phyloP scores from a whole-genome alignment of 257 asterid species.

The Capsicum baccatum region DNA sequence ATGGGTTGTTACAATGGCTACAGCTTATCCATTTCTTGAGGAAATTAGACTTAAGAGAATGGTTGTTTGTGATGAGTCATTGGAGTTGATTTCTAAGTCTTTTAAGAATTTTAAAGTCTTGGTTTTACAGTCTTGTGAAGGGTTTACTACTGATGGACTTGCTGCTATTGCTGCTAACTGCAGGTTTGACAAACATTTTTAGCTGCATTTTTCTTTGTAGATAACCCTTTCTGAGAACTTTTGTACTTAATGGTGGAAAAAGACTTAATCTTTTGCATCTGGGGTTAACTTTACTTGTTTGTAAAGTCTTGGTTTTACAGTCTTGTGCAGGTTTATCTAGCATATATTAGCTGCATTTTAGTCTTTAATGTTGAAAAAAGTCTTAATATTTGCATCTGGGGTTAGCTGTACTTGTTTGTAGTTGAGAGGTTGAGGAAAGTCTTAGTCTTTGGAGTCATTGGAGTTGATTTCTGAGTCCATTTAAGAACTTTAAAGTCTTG shows the following conservation, averaged over 20 bases:
- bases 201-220: background rate
- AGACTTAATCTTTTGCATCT: background rate
- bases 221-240: background rate
- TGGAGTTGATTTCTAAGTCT: conserved; percentile 66
- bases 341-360: no score
- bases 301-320: no score
- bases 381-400: no score
- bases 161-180: conserved; percentile 74
- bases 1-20: conserved; percentile 74
- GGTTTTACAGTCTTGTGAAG: conserved; percentile 66
- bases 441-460: conserved; percentile 41
- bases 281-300: no score
- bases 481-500: conserved; percentile 60
- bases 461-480: conserved; percentile 63
- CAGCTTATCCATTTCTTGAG: conserved; percentile 75
- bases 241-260: background rate
- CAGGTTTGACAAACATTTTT: conserved; percentile 45
- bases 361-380: no score
- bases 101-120: conserved; percentile 64
- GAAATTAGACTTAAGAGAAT: conserved; percentile 91
- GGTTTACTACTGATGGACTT: conserved; percentile 68
- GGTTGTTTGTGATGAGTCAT: conserved; percentile 78
- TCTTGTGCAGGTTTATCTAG: no score
- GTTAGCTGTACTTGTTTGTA: no score
- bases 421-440: no score